Percentiles rank a stretch among this genome's conserved stretches.
Conservation (phyloP, 768 basidiomycete species). For the Tylopilus plumbeoviolaceoides region DNA sequence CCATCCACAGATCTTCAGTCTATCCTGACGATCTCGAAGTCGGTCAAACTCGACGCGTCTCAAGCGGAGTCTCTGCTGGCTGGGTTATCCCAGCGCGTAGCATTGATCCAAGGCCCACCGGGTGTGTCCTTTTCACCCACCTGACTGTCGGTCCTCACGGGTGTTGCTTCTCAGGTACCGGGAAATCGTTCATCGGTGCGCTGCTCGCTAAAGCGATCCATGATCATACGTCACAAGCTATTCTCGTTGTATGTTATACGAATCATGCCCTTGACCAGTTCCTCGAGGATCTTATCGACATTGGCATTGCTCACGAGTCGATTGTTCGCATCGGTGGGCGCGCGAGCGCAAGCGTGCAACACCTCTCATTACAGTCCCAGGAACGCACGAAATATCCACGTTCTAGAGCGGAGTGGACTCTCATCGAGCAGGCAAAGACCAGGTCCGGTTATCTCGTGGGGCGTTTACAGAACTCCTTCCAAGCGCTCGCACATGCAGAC, state of each 20-base stretch:
- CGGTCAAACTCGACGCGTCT: conserved; percentile 48
- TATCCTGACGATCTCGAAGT: conserved; percentile 34
- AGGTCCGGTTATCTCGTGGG: conserved; percentile 8
- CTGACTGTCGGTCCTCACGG: neutral
- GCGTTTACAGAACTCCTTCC: conserved; percentile 32
- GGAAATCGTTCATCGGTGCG: conserved; percentile 71
- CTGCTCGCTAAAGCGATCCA: conserved; percentile 59
- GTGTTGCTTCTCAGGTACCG: conserved; percentile 48
- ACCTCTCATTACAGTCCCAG: conserved; percentile 44
- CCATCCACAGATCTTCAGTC: conserved; percentile 38
- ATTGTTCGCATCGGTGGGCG: conserved; percentile 62
- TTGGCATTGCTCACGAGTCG: conserved; percentile 45
- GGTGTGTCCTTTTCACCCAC: conserved; percentile 34
- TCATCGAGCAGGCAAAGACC: conserved; percentile 39
- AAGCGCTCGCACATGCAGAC: conserved; percentile 20
- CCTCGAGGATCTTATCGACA: conserved; percentile 55
- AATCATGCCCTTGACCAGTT: conserved; percentile 76
- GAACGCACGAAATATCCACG: conserved; percentile 17
- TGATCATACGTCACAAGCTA: conserved; percentile 41
- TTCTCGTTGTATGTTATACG: conserved; percentile 70
- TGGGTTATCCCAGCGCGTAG: conserved; percentile 52
- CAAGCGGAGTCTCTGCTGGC: conserved; percentile 47
- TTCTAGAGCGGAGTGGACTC: conserved; percentile 35
- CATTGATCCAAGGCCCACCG: conserved; percentile 69
- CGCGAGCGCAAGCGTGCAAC: conserved; percentile 44